Evolutionary conservation across 345 rosid species (phyloP), one percentile per base, ranked within the genome.

Genomic region (Alliaria petiolata): DNA sequence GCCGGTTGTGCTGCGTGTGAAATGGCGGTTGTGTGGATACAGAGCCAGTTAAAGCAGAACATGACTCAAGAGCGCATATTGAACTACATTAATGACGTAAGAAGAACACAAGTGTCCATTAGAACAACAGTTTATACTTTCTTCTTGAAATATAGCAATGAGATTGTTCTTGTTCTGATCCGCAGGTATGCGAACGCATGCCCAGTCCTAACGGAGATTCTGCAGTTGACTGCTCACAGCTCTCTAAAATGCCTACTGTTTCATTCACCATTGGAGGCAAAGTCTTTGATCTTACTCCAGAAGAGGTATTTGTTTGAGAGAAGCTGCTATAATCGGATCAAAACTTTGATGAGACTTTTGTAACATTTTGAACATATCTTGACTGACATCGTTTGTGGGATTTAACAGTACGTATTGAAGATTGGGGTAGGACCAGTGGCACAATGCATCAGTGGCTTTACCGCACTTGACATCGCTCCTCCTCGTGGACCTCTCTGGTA

Each of bases 401-500:
- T 58, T 13, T 17, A 62, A 50, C 83, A 89, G 96, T 93, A 89
- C 72, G 70, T 93, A 67, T 84, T 91, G 71, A 87, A 93, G 84
- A 85, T 93, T 28, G 89, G 95, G 0, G 82, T 81, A 70, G 97
- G 93, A 52, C 54, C 85, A 35, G 67, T 30, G n/a, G 88, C 96
- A 58, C 95, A 91, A 59, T 91, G 98, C 87, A 83, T 93, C 44
- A 93, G 95, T 17, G 96, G 98, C 31, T 93, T 91, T 76, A 83
- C 82, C 30, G 87, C 88, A 12, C 10, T 93, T 51, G 98, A 91
- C 45, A 58, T 89, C 13, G 81, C 91, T 36, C 96, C 97, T 46
- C 97, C 98, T 67, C 89, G 84, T 6, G 98, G 98, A 46, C 96
- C 96, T 51, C 95, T 93, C 83, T 89, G 96, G 98, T 91, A 85